These are phyloP conservation scores for Fusarium clavum DNA, from an alignment of 2,329 filamentous ascomycete species.

Conservation along the genomic window DNA sequence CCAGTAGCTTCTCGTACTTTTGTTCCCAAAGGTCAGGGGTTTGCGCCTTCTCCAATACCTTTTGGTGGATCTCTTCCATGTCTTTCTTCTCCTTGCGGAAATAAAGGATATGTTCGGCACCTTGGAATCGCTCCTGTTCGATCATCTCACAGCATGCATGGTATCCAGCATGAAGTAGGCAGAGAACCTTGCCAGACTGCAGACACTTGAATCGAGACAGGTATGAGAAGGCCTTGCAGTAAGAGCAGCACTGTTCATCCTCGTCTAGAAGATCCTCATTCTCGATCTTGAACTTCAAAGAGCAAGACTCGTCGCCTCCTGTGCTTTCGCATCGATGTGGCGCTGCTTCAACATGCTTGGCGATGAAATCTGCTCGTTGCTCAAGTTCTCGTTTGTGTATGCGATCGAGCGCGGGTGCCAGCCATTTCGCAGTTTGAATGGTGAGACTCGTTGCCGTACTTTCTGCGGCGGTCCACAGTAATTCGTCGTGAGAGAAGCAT, in stretches of 20 bases:
- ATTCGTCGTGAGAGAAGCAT: slow-evolving; percentile 96
- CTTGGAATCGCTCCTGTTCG: slow-evolving; percentile 74
- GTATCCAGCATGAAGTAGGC: slow-evolving; percentile 82
- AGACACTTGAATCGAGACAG: slow-evolving; percentile 90
- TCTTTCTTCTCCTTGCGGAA: slow-evolving; percentile 81
- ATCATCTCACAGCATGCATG: slow-evolving; percentile 82
- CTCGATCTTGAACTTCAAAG: slow-evolving; percentile 72
- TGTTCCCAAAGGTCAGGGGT: slow-evolving; percentile 90
- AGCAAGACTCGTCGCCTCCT: slow-evolving; percentile 64
- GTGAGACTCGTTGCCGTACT: slow-evolving; percentile 72
- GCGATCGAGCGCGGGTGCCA: slow-evolving; percentile 85
- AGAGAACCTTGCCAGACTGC: slow-evolving; percentile 83
- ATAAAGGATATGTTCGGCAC: slow-evolving; percentile 77
- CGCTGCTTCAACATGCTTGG: slow-evolving; percentile 68
- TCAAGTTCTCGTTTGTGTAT: slow-evolving; percentile 79
- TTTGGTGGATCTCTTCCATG: slow-evolving; percentile 75
- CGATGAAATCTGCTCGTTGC: slow-evolving; percentile 75
- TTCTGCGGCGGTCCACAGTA: slow-evolving; percentile 89
- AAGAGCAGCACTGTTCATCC: slow-evolving; percentile 91
- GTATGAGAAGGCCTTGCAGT: slow-evolving; percentile 93
- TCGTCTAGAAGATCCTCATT: slow-evolving; percentile 87
- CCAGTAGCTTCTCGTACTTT: slow-evolving; percentile 86
- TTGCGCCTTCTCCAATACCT: slow-evolving; percentile 85
- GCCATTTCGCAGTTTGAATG: slow-evolving; percentile 95
- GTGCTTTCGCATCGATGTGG: slow-evolving; percentile 64